Percentiles rank a stretch among this genome's conserved stretches.
These are phyloP conservation scores for Penicillium tannophilum DNA, from an alignment of 495 filamentous ascomycete genomes.

Conservation along the genomic window DNA sequence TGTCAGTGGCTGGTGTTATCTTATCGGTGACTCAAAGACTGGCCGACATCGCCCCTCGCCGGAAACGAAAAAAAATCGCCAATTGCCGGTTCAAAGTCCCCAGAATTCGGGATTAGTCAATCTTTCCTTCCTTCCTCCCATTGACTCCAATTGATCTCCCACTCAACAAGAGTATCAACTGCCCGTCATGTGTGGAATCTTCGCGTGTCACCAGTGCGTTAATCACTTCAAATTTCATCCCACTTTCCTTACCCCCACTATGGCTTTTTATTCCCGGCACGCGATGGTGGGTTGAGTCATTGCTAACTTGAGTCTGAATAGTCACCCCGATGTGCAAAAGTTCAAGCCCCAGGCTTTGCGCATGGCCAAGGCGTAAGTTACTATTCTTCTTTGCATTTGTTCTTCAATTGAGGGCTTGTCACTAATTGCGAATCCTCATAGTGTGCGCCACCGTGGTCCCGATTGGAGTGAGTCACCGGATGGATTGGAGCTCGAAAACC, in stretches of 20 bases:
- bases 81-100: conserved; percentile 19
- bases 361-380: conserved; percentile 88
- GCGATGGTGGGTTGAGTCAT: conserved; percentile 15
- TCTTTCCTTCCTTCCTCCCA: conserved; percentile 18
- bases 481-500: conserved; percentile 14
- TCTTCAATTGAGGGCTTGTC: not conserved
- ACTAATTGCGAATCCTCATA: conserved; percentile 32
- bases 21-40: conserved; percentile 51
- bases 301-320: conserved; percentile 39
- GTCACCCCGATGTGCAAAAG: conserved; percentile 91
- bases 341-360: conserved; percentile 97
- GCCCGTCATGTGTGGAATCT: conserved; percentile 75
- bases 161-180: conserved; percentile 26
- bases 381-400: conserved; percentile 9
- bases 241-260: conserved; percentile 15
- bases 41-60: conserved; percentile 49
- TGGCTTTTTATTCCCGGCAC: conserved; percentile 14
- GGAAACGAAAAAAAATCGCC: conserved; percentile 37
- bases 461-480: conserved; percentile 87
- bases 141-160: conserved; percentile 17
- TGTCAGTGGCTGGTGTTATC: conserved; percentile 29
- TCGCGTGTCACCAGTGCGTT: conserved; percentile 87
- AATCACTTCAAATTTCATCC: conserved; percentile 5
- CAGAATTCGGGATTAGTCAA: conserved; percentile 26
- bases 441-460: conserved; percentile 92